A percentile compares a stretch with the other conserved stretches of the same genome.
phyloP scores from a whole-genome alignment of 2,329 filamentous ascomycete genomes.

The Colletotrichum eremochloae region DNA sequence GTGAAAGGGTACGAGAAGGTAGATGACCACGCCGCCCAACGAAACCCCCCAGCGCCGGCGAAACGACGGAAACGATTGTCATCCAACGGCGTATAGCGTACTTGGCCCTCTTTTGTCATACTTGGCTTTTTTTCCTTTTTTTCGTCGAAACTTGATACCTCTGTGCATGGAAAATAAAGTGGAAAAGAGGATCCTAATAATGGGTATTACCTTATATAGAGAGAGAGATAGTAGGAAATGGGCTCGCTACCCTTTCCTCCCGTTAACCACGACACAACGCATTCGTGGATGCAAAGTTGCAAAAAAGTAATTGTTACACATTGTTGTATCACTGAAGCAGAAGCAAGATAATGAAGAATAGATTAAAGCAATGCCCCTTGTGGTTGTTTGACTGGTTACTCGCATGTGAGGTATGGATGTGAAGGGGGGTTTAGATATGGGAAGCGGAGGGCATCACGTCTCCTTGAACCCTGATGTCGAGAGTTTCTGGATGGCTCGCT shows the following conservation, averaged over 20 bases:
- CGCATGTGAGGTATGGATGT: too few relatives aligned
- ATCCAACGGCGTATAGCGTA: slow-evolving; percentile 26
- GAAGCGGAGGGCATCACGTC: too few relatives aligned
- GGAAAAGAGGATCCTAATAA: slow-evolving; percentile 10
- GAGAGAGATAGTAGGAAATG: background rate
- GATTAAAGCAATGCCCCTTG: background rate
- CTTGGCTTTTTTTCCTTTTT: background rate
- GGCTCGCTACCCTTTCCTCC: background rate
- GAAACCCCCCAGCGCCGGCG: background rate
- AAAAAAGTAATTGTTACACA: background rate
- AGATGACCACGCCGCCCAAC: background rate
- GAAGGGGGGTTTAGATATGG: too few relatives aligned
- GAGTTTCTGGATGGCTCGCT: slow-evolving; percentile 1
- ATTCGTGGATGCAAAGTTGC: background rate
- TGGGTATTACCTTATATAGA: slow-evolving; percentile 1
- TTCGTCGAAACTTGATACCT: slow-evolving; percentile 25
- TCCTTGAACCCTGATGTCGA: too few relatives aligned
- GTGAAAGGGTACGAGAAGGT: background rate
- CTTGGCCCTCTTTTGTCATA: background rate
- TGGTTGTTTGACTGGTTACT: too few relatives aligned
- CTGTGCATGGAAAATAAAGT: background rate
- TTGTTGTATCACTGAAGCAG: background rate
- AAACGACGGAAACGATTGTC: slow-evolving; percentile 16
- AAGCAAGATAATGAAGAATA: background rate
- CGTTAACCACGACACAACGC: background rate